Base-by-base conservation (phyloP, 768 basidiomycete species). In the Agrocybe pediades region DNA sequence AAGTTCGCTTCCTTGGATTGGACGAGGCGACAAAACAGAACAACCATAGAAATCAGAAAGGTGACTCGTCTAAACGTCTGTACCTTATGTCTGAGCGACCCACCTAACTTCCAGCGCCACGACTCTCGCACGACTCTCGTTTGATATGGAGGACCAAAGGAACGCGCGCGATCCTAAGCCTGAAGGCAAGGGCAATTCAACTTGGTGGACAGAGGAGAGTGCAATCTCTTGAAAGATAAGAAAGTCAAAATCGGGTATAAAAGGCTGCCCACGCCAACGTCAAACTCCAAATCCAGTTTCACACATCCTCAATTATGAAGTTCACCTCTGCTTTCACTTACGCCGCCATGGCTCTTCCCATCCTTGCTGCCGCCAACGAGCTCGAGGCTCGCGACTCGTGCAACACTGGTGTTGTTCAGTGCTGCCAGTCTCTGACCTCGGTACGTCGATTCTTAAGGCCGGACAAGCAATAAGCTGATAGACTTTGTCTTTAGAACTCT, bases 281-380 rank as follows among this genome's bases (percentile, higher is more conserved):
- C 17, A 36, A 49, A 27, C 24, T 21, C 25, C 9, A 25, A 2
- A 21, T 42, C 41, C 49, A 30, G 20, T 26, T 49, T 49, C 17
- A 49, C 20, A 49, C 20, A 16, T 41, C 17, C 16, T 25, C 11
- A 24, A 17, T 11, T n/a, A 43, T 26, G 17, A 51, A 43, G 24
- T 56, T 51, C 39, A 13, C 49, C 41, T 39, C 42, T 20, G 44
- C 41, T 29, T 33, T 39, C 41, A 44, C 55, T 27, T 17, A 40
- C 43, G 30, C 51, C 30, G 44, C 48, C n/a, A 15, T 46, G 36
- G 44, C 43, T 40, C 42, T 56, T 19, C 55, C 55, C 11, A 27
- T 56, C 36, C 33, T 56, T 56, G 55, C 55, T n/a, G 30, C 49
- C 25, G 55, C 55, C 49, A 49, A 26, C 23, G 50, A 42, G 26